phyloP scores from a whole-genome alignment of 1,139 yeast species.

The Pichia sp. region DNA sequence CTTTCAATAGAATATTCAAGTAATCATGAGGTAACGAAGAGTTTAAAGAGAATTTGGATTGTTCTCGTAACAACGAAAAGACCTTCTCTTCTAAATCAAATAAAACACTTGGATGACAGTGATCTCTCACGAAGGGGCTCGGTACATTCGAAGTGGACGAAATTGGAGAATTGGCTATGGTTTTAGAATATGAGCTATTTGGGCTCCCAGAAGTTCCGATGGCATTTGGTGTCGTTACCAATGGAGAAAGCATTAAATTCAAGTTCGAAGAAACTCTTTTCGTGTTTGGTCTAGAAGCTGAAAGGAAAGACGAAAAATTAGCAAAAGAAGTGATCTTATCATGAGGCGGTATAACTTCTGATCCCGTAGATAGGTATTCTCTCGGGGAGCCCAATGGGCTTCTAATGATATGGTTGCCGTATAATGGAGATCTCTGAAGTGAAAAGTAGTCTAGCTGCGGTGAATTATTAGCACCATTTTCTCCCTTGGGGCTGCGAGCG shows the following conservation, averaged over 20 bases:
- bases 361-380: too few species aligned
- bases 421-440: too few species aligned
- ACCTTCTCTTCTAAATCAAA: constrained; percentile 5
- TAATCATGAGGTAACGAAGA: constrained; percentile 5
- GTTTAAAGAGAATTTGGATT: not conserved
- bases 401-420: too few species aligned
- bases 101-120: constrained; percentile 3
- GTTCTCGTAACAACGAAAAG: not conserved
- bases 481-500: too few species aligned
- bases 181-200: not conserved
- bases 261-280: too few species aligned
- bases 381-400: too few species aligned
- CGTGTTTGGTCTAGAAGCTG: too few species aligned
- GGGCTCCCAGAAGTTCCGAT: not conserved
- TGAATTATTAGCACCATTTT: too few species aligned
- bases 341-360: too few species aligned
- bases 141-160: not conserved
- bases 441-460: too few species aligned
- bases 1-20: constrained; percentile 4
- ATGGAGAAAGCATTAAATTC: constrained; percentile 3
- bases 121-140: not conserved
- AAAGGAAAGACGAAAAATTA: too few species aligned
- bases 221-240: constrained; percentile 2
- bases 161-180: not conserved
- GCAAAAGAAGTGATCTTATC: too few species aligned